Evolutionary conservation across 164 flowering plant species (phyloP).

Genomic region (Cinnamomum micranthum): DNA sequence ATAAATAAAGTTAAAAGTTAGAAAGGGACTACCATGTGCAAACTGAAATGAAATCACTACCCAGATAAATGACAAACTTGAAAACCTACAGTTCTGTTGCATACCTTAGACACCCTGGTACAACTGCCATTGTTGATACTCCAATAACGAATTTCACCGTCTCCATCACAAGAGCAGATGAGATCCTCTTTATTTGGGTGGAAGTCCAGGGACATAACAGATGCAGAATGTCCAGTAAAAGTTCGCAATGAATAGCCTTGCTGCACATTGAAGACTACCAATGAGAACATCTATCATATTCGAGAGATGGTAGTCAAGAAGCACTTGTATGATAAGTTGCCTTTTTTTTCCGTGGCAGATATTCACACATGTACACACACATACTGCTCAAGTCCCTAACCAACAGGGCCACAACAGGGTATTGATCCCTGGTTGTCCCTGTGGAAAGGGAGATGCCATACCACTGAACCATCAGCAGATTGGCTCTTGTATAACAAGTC

Average conservation of each 20-base stretch:
- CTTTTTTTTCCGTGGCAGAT: no score
- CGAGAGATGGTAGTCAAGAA: not conserved
- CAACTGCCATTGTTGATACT: slow-evolving; percentile 71
- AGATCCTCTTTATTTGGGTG: slow-evolving; percentile 76
- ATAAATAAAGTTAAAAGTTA: not conserved
- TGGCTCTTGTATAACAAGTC: no score
- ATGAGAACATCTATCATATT: not conserved
- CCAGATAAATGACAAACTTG: not conserved
- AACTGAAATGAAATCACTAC: not conserved
- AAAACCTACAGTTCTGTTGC: not conserved
- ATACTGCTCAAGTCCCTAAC: no score
- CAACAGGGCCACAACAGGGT: no score
- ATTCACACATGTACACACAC: no score
- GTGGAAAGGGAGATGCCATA: no score
- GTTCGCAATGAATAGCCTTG: slow-evolving; percentile 66
- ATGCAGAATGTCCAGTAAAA: slow-evolving; percentile 60
- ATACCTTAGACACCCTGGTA: slow-evolving; percentile 59
- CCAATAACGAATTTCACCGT: slow-evolving; percentile 78
- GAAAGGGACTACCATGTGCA: not conserved
- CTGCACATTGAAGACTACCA: slow-evolving; percentile 32
- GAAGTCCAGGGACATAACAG: slow-evolving; percentile 73
- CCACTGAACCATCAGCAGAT: no score
- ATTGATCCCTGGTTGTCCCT: no score
- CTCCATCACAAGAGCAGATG: slow-evolving; percentile 70
- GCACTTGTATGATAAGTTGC: not conserved